Percentiles rank a stretch among this genome's conserved stretches.
Conservation (phyloP, 371 early-diverging fungal genomes). For the Mortierella sp. region DNA sequence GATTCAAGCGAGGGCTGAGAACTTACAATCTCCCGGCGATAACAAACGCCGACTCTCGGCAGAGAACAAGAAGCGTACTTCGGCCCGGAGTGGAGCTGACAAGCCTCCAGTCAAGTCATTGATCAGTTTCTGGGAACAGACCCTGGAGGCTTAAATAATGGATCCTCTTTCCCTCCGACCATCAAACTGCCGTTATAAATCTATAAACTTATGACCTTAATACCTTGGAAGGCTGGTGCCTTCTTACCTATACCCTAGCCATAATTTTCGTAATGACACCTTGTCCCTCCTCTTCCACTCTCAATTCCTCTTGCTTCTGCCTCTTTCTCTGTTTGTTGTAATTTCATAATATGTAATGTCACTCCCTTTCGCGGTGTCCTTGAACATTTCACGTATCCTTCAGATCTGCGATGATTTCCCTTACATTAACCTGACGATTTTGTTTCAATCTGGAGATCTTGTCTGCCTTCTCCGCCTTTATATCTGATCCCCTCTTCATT, state of each 20-base stretch:
- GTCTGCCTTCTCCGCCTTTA: too few relatives aligned
- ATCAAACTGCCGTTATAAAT: too few relatives aligned
- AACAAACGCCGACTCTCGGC: constrained; percentile 4
- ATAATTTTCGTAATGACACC: constrained; percentile 8
- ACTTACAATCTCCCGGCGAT: constrained; percentile 23
- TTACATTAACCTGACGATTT: too few relatives aligned
- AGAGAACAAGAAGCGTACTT: constrained; percentile 12
- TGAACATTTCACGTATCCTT: too few relatives aligned
- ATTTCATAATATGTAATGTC: neutral
- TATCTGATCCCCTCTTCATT: neutral
- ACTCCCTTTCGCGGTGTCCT: too few relatives aligned
- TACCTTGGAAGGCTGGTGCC: neutral
- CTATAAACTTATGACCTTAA: neutral
- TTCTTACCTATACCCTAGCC: too few relatives aligned
- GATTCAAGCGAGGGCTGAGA: constrained; percentile 38
- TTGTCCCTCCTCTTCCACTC: neutral
- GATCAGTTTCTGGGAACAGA: constrained; percentile 54
- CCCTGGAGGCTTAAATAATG: too few relatives aligned
- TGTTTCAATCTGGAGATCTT: too few relatives aligned
- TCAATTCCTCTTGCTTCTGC: neutral
- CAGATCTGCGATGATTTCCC: too few relatives aligned
- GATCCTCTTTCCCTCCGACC: too few relatives aligned
- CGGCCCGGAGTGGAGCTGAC: constrained; percentile 3
- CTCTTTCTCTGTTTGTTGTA: neutral
- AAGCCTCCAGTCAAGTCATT: constrained; percentile 48